Evolutionary conservation across 768 basidiomycete species (phyloP), one percentile per base, ranked within the genome.

Genomic region (Rhizopogon roseolus): DNA sequence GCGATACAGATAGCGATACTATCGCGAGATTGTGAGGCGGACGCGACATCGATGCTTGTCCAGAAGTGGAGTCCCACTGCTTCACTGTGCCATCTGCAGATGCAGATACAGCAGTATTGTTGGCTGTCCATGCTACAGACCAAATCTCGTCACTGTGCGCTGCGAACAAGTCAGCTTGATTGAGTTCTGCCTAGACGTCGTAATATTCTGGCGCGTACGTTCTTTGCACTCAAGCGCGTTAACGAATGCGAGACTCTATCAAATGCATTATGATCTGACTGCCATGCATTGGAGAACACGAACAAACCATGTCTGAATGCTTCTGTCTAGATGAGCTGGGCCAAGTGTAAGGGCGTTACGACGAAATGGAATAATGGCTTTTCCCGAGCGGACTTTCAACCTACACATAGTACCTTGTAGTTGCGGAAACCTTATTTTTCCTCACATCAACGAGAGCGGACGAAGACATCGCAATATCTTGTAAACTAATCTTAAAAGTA

Each of bases 401-500:
- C n/a, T 25, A 4, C 22, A n/a, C 28, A 52, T 32, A 32, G 53
- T 66, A 69, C 69, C 70, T 63, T 68, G 54, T 41, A 10, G 14
- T 46, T 49, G 29, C 40, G 58, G 69, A 86, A 82, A 77, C 75
- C 74, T 76, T 79, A 73, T 78, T 75, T 78, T 77, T 73, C 72
- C 66, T 80, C 70, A 81, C 89, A 91, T 93, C 89, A 84, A 93
- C 90, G 90, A 93, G 73, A 87, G 90, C 89, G 90, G 86, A 93
- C 80, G 90, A 92, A 83, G 90, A 90, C 89, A 87, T 86, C 82
- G 22, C 64, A 66, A 37, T 45, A 44, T 45, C 52, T 57, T 41
- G 53, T 45, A 58, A 59, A 50, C 51, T 39, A 50, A 52, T 65
- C 60, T 59, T 62, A 75, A 75, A 80, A 78, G 73, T 77, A 63